phyloP scores from a whole-genome alignment of 495 filamentous ascomycete species.

The Apodospora peruviana region DNA sequence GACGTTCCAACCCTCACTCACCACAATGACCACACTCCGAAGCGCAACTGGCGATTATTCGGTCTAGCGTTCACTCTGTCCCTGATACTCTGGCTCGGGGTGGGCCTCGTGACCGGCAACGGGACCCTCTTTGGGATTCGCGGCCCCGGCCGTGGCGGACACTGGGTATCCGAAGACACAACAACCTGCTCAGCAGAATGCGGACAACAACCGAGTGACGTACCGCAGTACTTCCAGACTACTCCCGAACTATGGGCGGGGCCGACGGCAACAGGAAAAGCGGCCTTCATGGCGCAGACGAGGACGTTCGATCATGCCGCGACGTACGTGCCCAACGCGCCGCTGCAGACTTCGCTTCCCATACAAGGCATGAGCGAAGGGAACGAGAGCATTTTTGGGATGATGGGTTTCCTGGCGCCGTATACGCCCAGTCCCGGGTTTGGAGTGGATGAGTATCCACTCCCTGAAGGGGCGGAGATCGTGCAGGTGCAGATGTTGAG shows the following conservation, averaged over 20 bases:
- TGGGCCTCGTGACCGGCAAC: conserved; percentile 11
- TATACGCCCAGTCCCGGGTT: conserved; percentile 44
- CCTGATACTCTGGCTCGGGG: conserved; percentile 10
- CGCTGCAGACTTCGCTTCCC: conserved; percentile 53
- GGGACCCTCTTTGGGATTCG: conserved; percentile 8
- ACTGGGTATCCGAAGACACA: no score
- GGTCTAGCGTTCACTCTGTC: conserved; percentile 6
- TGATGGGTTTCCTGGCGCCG: conserved; percentile 44
- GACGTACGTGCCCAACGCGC: conserved; percentile 49
- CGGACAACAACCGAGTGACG: conserved; percentile 12
- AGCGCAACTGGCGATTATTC: conserved; percentile 2
- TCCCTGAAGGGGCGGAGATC: conserved; percentile 51
- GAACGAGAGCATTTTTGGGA: conserved; percentile 40
- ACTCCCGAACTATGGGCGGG: conserved; percentile 39
- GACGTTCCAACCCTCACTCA: not conserved
- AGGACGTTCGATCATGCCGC: conserved; percentile 45
- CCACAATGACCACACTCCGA: not conserved
- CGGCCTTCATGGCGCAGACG: conserved; percentile 53
- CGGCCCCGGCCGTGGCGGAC: not conserved
- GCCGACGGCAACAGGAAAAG: conserved; percentile 51
- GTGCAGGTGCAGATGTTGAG: conserved; percentile 60
- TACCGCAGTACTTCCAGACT: conserved; percentile 55
- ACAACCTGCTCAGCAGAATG: no score
- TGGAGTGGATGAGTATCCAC: conserved; percentile 50
- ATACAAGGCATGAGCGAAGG: conserved; percentile 31